Base-by-base conservation (phyloP, 331 rosid genomes). In the Spiraea crenata region DNA sequence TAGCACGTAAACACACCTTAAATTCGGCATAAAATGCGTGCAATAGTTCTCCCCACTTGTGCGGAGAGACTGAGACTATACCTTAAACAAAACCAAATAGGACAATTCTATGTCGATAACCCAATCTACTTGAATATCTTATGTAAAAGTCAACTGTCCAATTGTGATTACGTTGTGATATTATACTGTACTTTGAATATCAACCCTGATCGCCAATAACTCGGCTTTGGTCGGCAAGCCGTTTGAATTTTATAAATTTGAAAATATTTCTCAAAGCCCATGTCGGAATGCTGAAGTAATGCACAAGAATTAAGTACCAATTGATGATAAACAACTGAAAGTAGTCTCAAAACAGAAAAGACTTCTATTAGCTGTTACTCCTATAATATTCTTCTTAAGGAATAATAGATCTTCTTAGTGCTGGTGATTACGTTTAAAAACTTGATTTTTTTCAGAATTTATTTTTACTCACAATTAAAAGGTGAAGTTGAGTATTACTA, bases 251-350 rank as follows among this genome's bases (percentile, higher is more conserved):
- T 17, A 3, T 64, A 25, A 19, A 9, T 64, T 20, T 3, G 17
- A 64, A 64, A 64, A 64, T 64, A 9, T 64, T 17, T 25, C 31
- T 25, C 10, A 62, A 62, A 14, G 2, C 17, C 67, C 67, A 62
- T 39, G 8, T 6, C 9, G n/a, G 9, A 3, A 46, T n/a, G 39
- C 54, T 5, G 47, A 8, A 8, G 20, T 25, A 37, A 31, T 19
- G 49, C 5, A 9, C 15, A 45, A 9, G 4, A 25, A 7, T 45
- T 58, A 6, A 58, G 11, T 55, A 11, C 25, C 17, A 17, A 34
- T 55, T 9, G 9, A 42, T 42, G 46, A 42, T 7, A 5, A 49
- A 15, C 13, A 12, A 49, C 1, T 49, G 15, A 5, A 15, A 49
- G 54, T 48, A 12, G 54, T 48, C 7, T 5, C n/a, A 45, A 8